Evolutionary conservation across 805 yeast genomes (phyloP), one percentile per base, ranked within the genome.

Genomic region (Grigorovia yakushimaensis): DNA sequence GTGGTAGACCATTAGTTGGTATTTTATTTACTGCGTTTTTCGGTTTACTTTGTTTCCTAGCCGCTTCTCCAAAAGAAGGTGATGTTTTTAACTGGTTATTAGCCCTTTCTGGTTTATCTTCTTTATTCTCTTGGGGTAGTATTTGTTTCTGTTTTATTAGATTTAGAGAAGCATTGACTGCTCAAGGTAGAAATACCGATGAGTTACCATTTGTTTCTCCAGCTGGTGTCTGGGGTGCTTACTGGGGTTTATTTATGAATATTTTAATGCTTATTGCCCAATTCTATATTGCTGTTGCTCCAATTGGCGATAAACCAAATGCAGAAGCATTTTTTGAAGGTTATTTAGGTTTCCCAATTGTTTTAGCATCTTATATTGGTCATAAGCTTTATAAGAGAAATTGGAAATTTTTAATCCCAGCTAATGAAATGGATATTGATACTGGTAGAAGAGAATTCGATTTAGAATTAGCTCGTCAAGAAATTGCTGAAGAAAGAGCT

Each of bases 241-340:
- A 61, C 50, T 76, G 75, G 61, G 94, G 93, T 47, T 58, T 77
- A 17, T 49, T 66, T 22, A 66, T 88, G 59, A 80, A 80, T 61
- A 37, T 74, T 30, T 63, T 82, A 47, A 80, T 86, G 51, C 70
- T 88, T 49, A 69, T 77, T 47, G 86, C 88, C 30, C 89, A 84
- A 67, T 84, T 87, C 72, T 86, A 91, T 87, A 73, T 82, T 49
- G 88, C 93, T 6, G 67, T 84, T 40, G 85, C 72, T 73, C 95
- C 95, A 47, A 59, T 79, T 41, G 78, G 79, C 11, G 70, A 50
- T 6, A 42, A 64, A 10, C 77, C 83, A 46, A 71, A 67, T 59
- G 84, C 86, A 7, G 56, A 64, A 39, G 66, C 56, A 41, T 86
- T 86, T 73, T 86, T 86, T 72, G 68, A 74, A 59, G 69, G 77